phyloP scores from a whole-genome alignment of 2,329 filamentous ascomycete species.

The Penicillium sp. region DNA sequence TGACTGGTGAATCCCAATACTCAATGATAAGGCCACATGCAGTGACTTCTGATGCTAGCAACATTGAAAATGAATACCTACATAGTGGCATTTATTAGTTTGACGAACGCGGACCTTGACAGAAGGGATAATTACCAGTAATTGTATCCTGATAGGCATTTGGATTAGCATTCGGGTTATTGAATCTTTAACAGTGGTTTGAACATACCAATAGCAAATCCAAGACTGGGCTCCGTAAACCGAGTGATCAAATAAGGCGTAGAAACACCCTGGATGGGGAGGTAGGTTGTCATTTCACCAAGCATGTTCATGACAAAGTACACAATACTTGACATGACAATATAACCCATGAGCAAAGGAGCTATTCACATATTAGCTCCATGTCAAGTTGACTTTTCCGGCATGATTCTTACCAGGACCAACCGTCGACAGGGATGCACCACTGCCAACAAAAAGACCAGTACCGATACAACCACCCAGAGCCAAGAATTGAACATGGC shows the following conservation, averaged over 20 bases:
- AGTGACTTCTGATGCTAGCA: constrained; percentile 48
- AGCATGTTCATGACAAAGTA: constrained; percentile 46
- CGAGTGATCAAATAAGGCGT: constrained; percentile 56
- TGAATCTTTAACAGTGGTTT: too few species aligned
- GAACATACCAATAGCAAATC: constrained; percentile 47
- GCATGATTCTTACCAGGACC: constrained; percentile 38
- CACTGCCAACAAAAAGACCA: constrained; percentile 54
- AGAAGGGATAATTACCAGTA: constrained; percentile 17
- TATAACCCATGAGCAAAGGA: constrained; percentile 39
- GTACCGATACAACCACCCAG: constrained; percentile 46
- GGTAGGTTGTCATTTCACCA: constrained; percentile 58
- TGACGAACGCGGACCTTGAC: too few species aligned
- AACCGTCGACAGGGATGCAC: constrained; percentile 47
- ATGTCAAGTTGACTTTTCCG: neutral
- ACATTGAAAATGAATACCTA: constrained; percentile 51
- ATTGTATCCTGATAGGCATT: constrained; percentile 18
- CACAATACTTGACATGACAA: constrained; percentile 38
- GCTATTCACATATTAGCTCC: constrained; percentile 15
- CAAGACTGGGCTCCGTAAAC: constrained; percentile 57
- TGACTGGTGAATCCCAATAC: constrained; percentile 37
- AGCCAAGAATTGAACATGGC: constrained; percentile 32
- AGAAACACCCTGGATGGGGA: constrained; percentile 53
- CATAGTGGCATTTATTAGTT: constrained; percentile 21
- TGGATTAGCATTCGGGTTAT: neutral
- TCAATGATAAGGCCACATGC: constrained; percentile 49